Percentiles rank a stretch among this genome's conserved stretches.
phyloP scores from a whole-genome alignment of 83 land plant genomes.

The Thuja plicata region DNA sequence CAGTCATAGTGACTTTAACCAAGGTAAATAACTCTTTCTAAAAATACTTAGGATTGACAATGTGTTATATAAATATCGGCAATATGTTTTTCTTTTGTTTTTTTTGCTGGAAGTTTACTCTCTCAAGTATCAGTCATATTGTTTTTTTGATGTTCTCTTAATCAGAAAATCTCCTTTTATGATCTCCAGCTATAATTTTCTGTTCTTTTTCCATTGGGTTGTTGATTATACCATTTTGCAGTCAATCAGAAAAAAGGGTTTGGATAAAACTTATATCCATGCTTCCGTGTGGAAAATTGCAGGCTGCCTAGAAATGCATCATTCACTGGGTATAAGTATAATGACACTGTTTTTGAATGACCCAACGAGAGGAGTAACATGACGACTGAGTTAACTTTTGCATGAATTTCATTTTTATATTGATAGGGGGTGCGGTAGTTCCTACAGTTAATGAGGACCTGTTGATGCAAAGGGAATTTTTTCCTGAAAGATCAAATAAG shows the following conservation, averaged over 20 bases:
- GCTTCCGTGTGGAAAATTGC: neutral
- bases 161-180: too few relatives aligned
- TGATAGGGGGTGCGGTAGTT: neutral
- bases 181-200: too few relatives aligned
- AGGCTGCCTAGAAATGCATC: neutral
- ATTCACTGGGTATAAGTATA: neutral
- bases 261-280: neutral
- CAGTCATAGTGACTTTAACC: constrained; percentile 80
- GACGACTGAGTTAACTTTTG: neutral
- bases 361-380: neutral
- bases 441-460: neutral
- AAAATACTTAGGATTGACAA: neutral
- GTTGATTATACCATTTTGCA: neutral
- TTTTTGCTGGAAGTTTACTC: neutral
- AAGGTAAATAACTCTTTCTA: constrained; percentile 44
- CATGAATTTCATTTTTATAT: neutral
- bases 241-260: neutral
- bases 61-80: neutral
- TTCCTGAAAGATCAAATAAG: neutral
- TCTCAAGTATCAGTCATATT: neutral
- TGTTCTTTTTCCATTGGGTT: neutral
- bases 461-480: neutral
- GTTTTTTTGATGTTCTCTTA: neutral
- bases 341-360: neutral
- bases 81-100: neutral